Evolutionary conservation across 805 yeast genomes (phyloP), one percentile per base, ranked within the genome.

Genomic region (Candida morakotiae): DNA sequence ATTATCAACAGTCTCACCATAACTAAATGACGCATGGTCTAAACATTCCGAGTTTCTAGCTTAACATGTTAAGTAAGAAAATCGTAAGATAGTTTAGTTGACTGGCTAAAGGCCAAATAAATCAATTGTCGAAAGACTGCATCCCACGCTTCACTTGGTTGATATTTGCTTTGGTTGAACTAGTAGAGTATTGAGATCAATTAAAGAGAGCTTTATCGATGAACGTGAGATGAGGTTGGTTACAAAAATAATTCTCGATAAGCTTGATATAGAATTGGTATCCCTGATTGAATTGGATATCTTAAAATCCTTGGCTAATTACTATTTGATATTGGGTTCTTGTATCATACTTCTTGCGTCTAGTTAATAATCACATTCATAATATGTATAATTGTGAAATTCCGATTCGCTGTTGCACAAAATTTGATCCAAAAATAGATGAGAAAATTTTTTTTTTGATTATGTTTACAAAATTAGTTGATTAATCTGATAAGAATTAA

Each of bases 401-500:
- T 21, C 35, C 35, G 35, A 32, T 9, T 32, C 35, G 35, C 35
- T 32, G 28, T 32, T 32, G 35, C 35, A 32, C 35, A 32, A 32
- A 32, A 23, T 6, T 7, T 7, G n/a, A 4, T 9, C n/a, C 25
- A 26, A 7, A 13, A 11, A 7, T 14, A 9, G 13, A 9, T 20
- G 6, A 6, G 6, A 10, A 7, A 23, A 9, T 23, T 23, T 10
- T 23, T 23, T 23, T 23, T 23, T 11, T 7, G 19, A 13, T 10
- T 11, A 8, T 7, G 15, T 31, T 22, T 21, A 15, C 14, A 21
- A 9, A 7, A 7, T 21, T 9, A 21, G 9, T 27, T 31, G 34
- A 31, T 31, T 9, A 20, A 31, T 31, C 34, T 31, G 34, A 31
- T 31, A 31, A 29, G 23, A 21, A 21, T 21, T 21, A 9, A 21